Base-by-base conservation (phyloP, 2,329 filamentous ascomycete genomes). In the Cercospora sp. region DNA sequence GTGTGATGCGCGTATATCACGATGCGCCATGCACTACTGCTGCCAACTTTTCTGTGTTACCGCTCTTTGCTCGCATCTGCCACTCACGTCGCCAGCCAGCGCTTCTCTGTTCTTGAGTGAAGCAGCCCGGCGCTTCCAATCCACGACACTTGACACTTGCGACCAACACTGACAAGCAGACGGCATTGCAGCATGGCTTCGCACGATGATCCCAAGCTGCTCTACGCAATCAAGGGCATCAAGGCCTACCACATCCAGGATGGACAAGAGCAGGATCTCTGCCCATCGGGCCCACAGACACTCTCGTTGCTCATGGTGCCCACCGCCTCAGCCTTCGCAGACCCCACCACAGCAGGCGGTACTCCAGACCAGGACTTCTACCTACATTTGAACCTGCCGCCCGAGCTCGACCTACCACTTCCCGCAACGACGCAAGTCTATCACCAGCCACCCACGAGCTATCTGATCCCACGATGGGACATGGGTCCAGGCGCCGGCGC, bases 371-470 rank as follows among this genome's bases (percentile, higher is more conserved):
- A 97, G 78, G 95, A 98, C 83, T 98, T 97, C 82, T 98, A 98
- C 79, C 88, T 99, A 5, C 94, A 98, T 80, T 88, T 99, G 26
- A 93, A 97, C 76, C 88, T 98, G 9, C 94, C 94, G 13, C 94
- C 94, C 21, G 94, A 97, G 84, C 88, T 99, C 74, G 94, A 98
- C 75, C 87, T 98, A 5, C 92, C 95, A 5, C 86, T 98, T 13
- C 95, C 95, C 12, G 94, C 94, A 18, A 98, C 94, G 0, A 98
- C 95, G 0, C 94, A 98, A 79, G 95, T 99, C 79, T 98, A 97
- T 82, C 93, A 97, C 80, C 93, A 98, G 81, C 93, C 94, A 6
- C 94, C 94, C 0, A 89, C 86, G 71, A 97, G 92, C 83, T 98
- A 98, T 78, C 85, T 98, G 58, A 97, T 99, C 70, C 95, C 95